A percentile compares a stretch with the other conserved stretches of the same genome.
Conservation (phyloP, 495 filamentous ascomycete species). For the Talaromyces liani region DNA sequence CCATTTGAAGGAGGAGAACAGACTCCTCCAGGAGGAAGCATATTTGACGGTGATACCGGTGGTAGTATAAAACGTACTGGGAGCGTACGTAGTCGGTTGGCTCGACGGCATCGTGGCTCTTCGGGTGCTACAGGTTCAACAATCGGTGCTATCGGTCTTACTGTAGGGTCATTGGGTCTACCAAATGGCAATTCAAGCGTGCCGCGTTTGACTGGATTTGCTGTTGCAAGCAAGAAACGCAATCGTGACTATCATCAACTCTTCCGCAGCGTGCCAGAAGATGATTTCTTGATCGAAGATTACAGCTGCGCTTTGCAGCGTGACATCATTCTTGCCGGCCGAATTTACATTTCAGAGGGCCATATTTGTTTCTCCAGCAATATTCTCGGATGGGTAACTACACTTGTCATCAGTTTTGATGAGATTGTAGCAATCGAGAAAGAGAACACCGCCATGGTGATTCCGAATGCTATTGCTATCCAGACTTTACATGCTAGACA, state of each 20-base stretch:
- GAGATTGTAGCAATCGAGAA: slow-evolving; percentile 96
- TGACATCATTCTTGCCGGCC: slow-evolving; percentile 90
- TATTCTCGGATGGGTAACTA: slow-evolving; percentile 96
- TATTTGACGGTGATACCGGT: slow-evolving; percentile 57
- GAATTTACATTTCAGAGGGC: slow-evolving; percentile 93
- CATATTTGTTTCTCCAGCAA: slow-evolving; percentile 99
- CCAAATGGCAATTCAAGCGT: slow-evolving; percentile 49
- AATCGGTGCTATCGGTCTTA: slow-evolving; percentile 62
- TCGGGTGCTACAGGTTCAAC: slow-evolving; percentile 73
- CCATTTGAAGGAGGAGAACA: slow-evolving; percentile 43
- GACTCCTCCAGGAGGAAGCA: slow-evolving; percentile 57
- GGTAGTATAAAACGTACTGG: slow-evolving; percentile 58
- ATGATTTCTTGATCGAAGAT: slow-evolving; percentile 97
- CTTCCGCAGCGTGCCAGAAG: slow-evolving; percentile 94
- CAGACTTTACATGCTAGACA: slow-evolving; percentile 93
- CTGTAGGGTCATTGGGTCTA: slow-evolving; percentile 56
- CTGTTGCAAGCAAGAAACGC: slow-evolving; percentile 89
- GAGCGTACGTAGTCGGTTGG: slow-evolving; percentile 76
- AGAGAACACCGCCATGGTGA: slow-evolving; percentile 89
- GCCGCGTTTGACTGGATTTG: slow-evolving; percentile 85
- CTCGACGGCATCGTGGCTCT: slow-evolving; percentile 71
- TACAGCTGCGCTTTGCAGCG: slow-evolving; percentile 94
- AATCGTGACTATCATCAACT: slow-evolving; percentile 91
- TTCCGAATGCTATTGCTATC: slow-evolving; percentile 96
- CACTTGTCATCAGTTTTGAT: slow-evolving; percentile 94